Evolutionary conservation across 805 yeast genomes (phyloP).

Genomic region (Yarrowia hollandica): DNA sequence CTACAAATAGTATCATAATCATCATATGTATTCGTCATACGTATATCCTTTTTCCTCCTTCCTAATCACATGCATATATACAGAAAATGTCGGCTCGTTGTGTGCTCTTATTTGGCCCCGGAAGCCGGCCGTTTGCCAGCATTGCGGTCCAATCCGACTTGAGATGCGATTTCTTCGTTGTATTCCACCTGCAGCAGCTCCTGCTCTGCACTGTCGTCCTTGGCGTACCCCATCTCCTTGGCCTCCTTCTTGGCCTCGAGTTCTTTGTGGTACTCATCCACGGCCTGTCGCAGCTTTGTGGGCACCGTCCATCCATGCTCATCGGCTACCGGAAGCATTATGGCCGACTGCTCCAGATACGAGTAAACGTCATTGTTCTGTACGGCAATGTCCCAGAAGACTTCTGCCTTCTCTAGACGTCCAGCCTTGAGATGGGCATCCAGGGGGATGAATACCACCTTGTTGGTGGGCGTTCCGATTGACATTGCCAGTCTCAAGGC

Average conservation of each 20-base stretch:
- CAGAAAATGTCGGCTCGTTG: neutral
- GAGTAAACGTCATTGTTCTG: conserved; percentile 14
- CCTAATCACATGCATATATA: conserved; percentile 22
- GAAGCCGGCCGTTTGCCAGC: no score
- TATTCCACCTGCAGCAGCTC: neutral
- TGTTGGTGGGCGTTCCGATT: conserved; percentile 13
- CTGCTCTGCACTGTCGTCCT: neutral
- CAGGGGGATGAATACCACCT: conserved; percentile 20
- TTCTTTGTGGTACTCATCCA: neutral
- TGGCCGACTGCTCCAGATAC: neutral
- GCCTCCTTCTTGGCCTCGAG: neutral
- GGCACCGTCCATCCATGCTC: conserved; percentile 18
- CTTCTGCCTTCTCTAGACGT: neutral
- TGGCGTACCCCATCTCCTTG: neutral
- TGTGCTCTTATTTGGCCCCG: neutral
- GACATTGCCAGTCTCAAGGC: neutral
- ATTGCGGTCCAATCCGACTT: neutral
- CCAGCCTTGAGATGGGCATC: conserved; percentile 8
- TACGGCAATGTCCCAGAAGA: conserved; percentile 17
- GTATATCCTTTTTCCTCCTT: conserved; percentile 10
- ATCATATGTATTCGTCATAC: neutral
- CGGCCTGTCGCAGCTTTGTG: neutral
- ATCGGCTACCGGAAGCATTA: neutral
- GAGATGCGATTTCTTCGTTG: neutral
- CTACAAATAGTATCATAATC: no score